phyloP scores from a whole-genome alignment of 176 grass and related monocot genomes.

The Tillandsia leiboldiana region DNA sequence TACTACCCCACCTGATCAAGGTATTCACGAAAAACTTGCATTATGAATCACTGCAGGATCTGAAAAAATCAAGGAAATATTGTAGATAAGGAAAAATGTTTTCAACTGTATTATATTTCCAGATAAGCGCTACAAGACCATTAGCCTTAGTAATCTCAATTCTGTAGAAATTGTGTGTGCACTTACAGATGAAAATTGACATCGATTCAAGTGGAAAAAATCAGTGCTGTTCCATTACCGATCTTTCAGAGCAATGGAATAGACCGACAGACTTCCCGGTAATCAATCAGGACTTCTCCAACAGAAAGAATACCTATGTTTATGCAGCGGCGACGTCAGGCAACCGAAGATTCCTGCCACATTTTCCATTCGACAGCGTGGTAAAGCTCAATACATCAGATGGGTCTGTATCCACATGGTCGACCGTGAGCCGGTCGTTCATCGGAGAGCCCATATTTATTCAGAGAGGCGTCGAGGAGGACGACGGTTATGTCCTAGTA shows the following conservation, averaged over 20 bases:
- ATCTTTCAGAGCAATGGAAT: slow-evolving; percentile 44
- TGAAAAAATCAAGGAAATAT: too few relatives aligned
- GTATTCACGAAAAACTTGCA: slow-evolving; percentile 15
- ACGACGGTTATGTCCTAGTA: slow-evolving; percentile 78
- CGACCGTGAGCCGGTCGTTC: slow-evolving; percentile 38
- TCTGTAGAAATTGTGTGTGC: too few relatives aligned
- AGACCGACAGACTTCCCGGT: slow-evolving; percentile 58
- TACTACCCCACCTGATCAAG: slow-evolving; percentile 65
- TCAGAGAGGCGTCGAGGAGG: slow-evolving; percentile 33
- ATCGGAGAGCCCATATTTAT: slow-evolving; percentile 77
- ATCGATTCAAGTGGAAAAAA: slow-evolving; percentile 47
- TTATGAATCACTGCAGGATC: neutral
- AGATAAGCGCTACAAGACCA: too few relatives aligned
- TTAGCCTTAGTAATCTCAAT: too few relatives aligned
- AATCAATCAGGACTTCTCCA: slow-evolving; percentile 54
- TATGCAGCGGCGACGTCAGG: slow-evolving; percentile 47
- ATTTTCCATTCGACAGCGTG: slow-evolving; percentile 76
- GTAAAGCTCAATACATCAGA: slow-evolving; percentile 44
- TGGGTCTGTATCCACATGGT: slow-evolving; percentile 38
- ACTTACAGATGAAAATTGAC: slow-evolving; percentile 48
- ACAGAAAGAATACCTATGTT: slow-evolving; percentile 49
- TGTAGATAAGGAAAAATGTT: too few relatives aligned
- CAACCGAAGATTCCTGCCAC: slow-evolving; percentile 45
- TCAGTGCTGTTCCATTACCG: slow-evolving; percentile 30
- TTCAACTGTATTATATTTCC: too few relatives aligned